Base-by-base conservation (phyloP, 176 grass and related monocot genomes). In the Zizania latifolia region DNA sequence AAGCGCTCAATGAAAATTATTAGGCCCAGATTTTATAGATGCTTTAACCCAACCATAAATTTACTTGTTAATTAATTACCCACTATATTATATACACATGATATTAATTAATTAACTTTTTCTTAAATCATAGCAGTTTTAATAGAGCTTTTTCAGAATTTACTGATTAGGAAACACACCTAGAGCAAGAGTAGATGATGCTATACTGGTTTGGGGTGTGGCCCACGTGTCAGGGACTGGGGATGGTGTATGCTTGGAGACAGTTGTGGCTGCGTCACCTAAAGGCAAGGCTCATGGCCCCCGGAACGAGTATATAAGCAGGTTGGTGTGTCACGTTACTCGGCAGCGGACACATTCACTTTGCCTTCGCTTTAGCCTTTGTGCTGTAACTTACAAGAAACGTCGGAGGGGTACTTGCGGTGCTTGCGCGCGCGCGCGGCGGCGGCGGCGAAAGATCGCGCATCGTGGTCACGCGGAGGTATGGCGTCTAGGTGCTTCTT, bases 401-500 rank as follows among this genome's bases (percentile, higher is more conserved):
- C 81, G 81, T 79, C 80, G 69, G 29, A 63, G 57, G n/a, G 35
- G 61, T 3, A 17, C 34, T 22, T 6, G 3, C 79, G 13, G 50
- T 10, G 56, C 78, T 59, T 24, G 54, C 10, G 2, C 23, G 54
- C 16, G 69, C 16, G 17, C 33, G 38, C 28, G 48, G 48, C 63
- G 77, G 10, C 36, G 17, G 8, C 26, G 24, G 54, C 37, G 16
- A 43, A 6, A 27, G 73, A 36, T 35, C 61, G 32, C n/a, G 32
- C 1, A 26, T 23, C 14, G 14, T 0, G 48, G 19, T 51, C 36
- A 3, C 31, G 8, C 19, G 29, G 68, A 14, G 70, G n/a, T n/a
- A 83, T 88, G 86, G 80, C 86, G 36, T 67, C 62, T 29, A 64
- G 81, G 70, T 88, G 86, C 62, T 88, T 88, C 81, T 84, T 88